Evolutionary conservation across 768 basidiomycete species (phyloP).

Genomic region (Polyporus arcularius): DNA sequence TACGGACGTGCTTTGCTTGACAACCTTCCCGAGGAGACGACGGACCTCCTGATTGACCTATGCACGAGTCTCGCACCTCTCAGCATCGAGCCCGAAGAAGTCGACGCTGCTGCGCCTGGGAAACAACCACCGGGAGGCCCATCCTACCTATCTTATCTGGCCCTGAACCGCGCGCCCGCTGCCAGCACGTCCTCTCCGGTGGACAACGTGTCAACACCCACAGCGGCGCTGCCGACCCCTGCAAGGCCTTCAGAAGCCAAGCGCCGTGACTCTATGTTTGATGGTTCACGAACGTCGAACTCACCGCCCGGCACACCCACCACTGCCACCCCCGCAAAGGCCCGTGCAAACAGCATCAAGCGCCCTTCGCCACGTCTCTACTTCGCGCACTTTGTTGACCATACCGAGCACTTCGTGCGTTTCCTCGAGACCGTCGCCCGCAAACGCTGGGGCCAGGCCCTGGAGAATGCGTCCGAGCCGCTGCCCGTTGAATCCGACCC

Average conservation of each 20-base stretch:
- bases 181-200: conserved; percentile 21
- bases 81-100: conserved; percentile 41
- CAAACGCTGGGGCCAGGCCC: conserved; percentile 76
- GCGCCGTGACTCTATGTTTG: conserved; percentile 39
- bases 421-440: conserved; percentile 88
- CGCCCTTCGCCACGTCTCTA: conserved; percentile 82
- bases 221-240: conserved; percentile 22
- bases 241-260: neutral
- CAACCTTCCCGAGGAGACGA: conserved; percentile 84
- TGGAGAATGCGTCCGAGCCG: conserved; percentile 40
- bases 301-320: conserved; percentile 30
- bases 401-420: conserved; percentile 75
- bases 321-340: conserved; percentile 13
- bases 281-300: conserved; percentile 26
- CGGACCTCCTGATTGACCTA: conserved; percentile 86
- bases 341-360: conserved; percentile 40
- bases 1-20: conserved; percentile 88
- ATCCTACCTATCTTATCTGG: conserved; percentile 81
- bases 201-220: neutral
- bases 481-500: conserved; percentile 17
- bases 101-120: conserved; percentile 28
- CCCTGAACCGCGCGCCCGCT: conserved; percentile 59
- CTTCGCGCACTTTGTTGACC: conserved; percentile 94
- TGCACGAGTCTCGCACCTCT: conserved; percentile 70
- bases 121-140: conserved; percentile 38